A percentile compares a stretch with the other conserved stretches of the same genome.
Conservation (phyloP, 495 filamentous ascomycete genomes). For the Podospora anserina region DNA sequence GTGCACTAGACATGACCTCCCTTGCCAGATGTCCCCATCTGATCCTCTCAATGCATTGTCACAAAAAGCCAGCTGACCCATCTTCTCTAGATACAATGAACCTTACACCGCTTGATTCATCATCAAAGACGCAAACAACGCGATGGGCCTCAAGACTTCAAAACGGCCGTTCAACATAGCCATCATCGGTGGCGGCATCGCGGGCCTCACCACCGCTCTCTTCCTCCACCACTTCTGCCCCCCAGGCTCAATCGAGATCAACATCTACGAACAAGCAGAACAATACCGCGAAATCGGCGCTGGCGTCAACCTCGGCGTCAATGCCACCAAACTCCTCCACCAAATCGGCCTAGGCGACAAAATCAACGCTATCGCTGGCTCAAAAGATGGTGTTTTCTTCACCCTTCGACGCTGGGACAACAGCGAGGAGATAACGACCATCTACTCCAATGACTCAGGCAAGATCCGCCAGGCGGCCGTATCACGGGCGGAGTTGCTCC, state of each 20-base stretch:
- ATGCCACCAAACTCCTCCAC: slow-evolving; percentile 44
- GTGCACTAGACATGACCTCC: not conserved
- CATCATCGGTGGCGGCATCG: slow-evolving; percentile 36
- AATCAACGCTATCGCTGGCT: slow-evolving; percentile 31
- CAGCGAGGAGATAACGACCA: slow-evolving; percentile 32
- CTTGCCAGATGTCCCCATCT: not conserved
- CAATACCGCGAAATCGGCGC: slow-evolving; percentile 37
- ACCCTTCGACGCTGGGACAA: slow-evolving; percentile 37
- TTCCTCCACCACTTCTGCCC: slow-evolving; percentile 33
- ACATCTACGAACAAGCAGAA: slow-evolving; percentile 32
- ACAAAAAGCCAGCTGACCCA: not conserved
- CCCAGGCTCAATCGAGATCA: slow-evolving; percentile 19
- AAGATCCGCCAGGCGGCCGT: slow-evolving; percentile 28
- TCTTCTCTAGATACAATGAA: not conserved
- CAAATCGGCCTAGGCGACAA: slow-evolving; percentile 24
- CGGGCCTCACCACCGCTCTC: slow-evolving; percentile 32
- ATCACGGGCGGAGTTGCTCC: slow-evolving; percentile 31
- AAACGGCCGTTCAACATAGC: slow-evolving; percentile 27
- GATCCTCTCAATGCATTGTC: not conserved
- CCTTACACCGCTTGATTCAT: not conserved
- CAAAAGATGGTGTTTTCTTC: slow-evolving; percentile 32
- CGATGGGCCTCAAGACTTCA: not conserved
- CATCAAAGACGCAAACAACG: not conserved
- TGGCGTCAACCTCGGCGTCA: slow-evolving; percentile 45
- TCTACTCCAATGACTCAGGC: slow-evolving; percentile 25